A percentile compares a stretch with the other conserved stretches of the same genome.
Evolutionary conservation across 768 basidiomycete genomes (phyloP).

Genomic region (Pisolithus marmoratus): DNA sequence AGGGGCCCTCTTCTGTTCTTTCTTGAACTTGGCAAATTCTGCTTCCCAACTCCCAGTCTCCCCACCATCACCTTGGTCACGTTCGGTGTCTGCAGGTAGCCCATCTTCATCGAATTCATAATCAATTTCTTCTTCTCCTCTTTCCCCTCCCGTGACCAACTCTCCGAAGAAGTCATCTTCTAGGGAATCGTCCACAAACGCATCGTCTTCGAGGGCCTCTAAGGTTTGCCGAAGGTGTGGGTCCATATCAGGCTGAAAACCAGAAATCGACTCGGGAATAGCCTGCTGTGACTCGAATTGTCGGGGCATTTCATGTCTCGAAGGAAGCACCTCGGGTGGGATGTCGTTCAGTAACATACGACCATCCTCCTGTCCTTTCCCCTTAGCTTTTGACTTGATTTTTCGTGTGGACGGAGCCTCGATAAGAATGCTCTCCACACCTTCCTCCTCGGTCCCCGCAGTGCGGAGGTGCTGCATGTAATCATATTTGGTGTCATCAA

Average conservation of each 20-base stretch:
- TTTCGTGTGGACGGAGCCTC: constrained; percentile 57
- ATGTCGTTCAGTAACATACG: constrained; percentile 48
- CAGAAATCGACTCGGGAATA: constrained; percentile 76
- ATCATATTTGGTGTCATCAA: constrained; percentile 94
- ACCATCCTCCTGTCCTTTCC: constrained; percentile 34
- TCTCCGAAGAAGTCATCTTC: constrained; percentile 75
- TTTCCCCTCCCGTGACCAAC: constrained; percentile 67
- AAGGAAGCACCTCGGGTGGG: constrained; percentile 69
- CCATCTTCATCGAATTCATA: constrained; percentile 62
- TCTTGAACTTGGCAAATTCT: constrained; percentile 78
- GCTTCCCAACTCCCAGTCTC: constrained; percentile 64
- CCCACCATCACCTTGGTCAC: constrained; percentile 25
- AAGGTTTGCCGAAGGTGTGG: constrained; percentile 88
- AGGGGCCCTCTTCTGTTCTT: constrained; percentile 29
- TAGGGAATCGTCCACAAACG: constrained; percentile 75
- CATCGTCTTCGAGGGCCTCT: constrained; percentile 94
- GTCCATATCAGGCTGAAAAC: constrained; percentile 95
- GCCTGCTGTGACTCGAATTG: constrained; percentile 73
- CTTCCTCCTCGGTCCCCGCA: constrained; percentile 72
- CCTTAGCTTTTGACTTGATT: constrained; percentile 26
- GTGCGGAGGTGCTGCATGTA: constrained; percentile 95
- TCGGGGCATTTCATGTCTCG: constrained; percentile 64
- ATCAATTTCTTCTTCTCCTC: constrained; percentile 48
- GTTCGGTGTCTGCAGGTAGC: constrained; percentile 15
- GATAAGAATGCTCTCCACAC: constrained; percentile 74